Evolutionary conservation across 1,284 basidiomycete genomes (phyloP).

Genomic region (Rhodotorula sp.): DNA sequence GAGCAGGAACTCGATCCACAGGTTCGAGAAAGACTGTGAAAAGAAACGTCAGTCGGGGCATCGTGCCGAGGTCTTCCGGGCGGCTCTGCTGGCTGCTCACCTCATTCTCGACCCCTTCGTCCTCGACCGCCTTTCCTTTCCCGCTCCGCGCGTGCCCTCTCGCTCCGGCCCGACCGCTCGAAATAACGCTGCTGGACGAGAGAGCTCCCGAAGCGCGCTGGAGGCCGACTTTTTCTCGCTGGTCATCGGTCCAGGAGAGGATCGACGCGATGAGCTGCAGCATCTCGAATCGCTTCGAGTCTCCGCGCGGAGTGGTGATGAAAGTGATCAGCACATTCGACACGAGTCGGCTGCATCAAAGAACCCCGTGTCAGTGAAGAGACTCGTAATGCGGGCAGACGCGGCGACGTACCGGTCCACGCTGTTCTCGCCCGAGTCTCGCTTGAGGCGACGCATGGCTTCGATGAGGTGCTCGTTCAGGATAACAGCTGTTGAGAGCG

Average conservation of each 20-base stretch:
- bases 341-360: slow-evolving; percentile 68
- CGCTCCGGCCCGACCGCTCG: slow-evolving; percentile 32
- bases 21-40: slow-evolving; percentile 81
- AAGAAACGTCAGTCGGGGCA: neutral
- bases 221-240: slow-evolving; percentile 86
- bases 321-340: slow-evolving; percentile 94
- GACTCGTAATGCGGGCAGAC: neutral
- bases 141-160: slow-evolving; percentile 39
- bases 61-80: neutral
- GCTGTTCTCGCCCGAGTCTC: slow-evolving; percentile 78
- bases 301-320: slow-evolving; percentile 82
- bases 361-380: neutral
- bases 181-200: slow-evolving; percentile 39
- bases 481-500: slow-evolving; percentile 69
- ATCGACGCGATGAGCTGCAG: slow-evolving; percentile 82
- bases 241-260: slow-evolving; percentile 82
- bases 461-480: slow-evolving; percentile 98
- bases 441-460: slow-evolving; percentile 86
- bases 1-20: slow-evolving; percentile 93
- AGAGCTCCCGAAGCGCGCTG: slow-evolving; percentile 57
- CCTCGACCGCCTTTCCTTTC: slow-evolving; percentile 50
- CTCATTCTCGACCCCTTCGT: slow-evolving; percentile 68
- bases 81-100: slow-evolving; percentile 26
- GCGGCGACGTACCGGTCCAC: slow-evolving; percentile 64
- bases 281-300: slow-evolving; percentile 97